These are phyloP conservation scores for Cubamyces sp. DNA, from an alignment of 768 basidiomycete species.

Conservation along the genomic window DNA sequence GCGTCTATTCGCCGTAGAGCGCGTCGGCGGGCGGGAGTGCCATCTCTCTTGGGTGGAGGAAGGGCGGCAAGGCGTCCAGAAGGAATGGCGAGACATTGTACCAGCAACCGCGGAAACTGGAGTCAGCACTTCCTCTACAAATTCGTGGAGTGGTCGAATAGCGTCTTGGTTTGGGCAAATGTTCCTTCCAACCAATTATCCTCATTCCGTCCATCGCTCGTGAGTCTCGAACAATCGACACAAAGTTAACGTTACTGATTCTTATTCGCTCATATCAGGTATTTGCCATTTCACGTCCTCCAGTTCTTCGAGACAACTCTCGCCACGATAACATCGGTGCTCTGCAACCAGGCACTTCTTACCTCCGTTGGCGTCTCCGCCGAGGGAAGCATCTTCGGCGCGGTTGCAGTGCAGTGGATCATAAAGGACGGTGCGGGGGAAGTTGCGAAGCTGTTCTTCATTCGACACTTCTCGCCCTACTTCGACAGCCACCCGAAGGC, in stretches of 20 bases:
- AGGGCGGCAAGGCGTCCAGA: slow-evolving; percentile 22
- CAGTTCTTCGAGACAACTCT: slow-evolving; percentile 34
- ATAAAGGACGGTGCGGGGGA: slow-evolving; percentile 38
- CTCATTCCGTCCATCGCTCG: slow-evolving; percentile 36
- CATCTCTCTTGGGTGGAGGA: slow-evolving; percentile 31
- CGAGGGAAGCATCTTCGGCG: slow-evolving; percentile 35
- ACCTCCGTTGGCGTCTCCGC: slow-evolving; percentile 35
- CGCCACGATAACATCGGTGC: slow-evolving; percentile 32
- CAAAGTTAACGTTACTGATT: too few relatives aligned
- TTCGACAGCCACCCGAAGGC: slow-evolving; percentile 39
- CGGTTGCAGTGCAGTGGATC: slow-evolving; percentile 37
- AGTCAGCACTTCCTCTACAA: slow-evolving; percentile 14
- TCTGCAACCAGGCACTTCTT: slow-evolving; percentile 36
- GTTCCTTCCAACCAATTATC: slow-evolving; percentile 38
- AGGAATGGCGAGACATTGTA: slow-evolving; percentile 30
- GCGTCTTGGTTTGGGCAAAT: slow-evolving; percentile 35
- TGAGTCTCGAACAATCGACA: slow-evolving; percentile 21
- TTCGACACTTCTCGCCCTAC: slow-evolving; percentile 33
- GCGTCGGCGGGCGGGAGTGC: slow-evolving; percentile 32
- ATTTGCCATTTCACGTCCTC: slow-evolving; percentile 32
- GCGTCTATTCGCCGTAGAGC: slow-evolving; percentile 32
- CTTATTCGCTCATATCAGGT: slow-evolving; percentile 21
- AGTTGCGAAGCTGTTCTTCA: slow-evolving; percentile 37
- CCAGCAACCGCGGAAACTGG: slow-evolving; percentile 4
- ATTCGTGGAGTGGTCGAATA: slow-evolving; percentile 26